A percentile compares a stretch with the other conserved stretches of the same genome.
phyloP scores from a whole-genome alignment of 192 early-diverging fungal genomes.

The Coemansia sp. region DNA sequence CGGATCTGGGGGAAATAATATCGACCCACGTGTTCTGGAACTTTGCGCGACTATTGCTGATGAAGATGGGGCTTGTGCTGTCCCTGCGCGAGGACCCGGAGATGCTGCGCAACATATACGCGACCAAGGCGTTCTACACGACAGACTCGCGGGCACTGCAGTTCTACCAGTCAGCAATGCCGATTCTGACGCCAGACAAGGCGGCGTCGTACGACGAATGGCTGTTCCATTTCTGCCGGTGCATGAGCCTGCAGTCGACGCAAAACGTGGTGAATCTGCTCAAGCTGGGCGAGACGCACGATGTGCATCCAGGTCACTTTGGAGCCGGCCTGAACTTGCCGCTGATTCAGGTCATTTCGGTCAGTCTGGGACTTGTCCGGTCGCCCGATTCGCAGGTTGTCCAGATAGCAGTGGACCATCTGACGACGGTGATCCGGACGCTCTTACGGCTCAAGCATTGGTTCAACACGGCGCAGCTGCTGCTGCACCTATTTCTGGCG shows the following conservation, averaged over 20 bases:
- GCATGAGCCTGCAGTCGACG: slow-evolving; percentile 52
- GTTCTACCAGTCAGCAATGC: slow-evolving; percentile 51
- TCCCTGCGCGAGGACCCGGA: slow-evolving; percentile 46
- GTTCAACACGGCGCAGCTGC: slow-evolving; percentile 53
- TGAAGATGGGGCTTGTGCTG: slow-evolving; percentile 53
- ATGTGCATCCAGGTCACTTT: slow-evolving; percentile 49
- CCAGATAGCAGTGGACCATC: slow-evolving; percentile 39
- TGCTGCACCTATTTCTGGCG: slow-evolving; percentile 46
- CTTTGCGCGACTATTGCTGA: slow-evolving; percentile 51
- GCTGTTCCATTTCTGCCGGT: slow-evolving; percentile 56
- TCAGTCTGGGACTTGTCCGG: slow-evolving; percentile 43
- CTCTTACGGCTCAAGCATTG: slow-evolving; percentile 51
- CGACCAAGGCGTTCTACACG: slow-evolving; percentile 47
- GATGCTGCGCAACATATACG: slow-evolving; percentile 49
- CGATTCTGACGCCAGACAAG: slow-evolving; percentile 51
- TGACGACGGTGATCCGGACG: slow-evolving; percentile 46
- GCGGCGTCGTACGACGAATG: slow-evolving; percentile 50
- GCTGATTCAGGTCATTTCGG: slow-evolving; percentile 47
- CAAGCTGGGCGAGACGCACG: slow-evolving; percentile 42
- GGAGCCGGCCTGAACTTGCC: slow-evolving; percentile 47
- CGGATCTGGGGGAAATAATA: slow-evolving; percentile 50
- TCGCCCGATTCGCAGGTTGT: slow-evolving; percentile 50
- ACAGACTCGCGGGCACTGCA: slow-evolving; percentile 42
- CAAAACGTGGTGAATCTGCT: slow-evolving; percentile 51
- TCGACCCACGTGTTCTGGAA: slow-evolving; percentile 52